Evolutionary conservation across 148 eudicot genomes (phyloP), one percentile per base, ranked within the genome.

Genomic region (Linanthus parryae): DNA sequence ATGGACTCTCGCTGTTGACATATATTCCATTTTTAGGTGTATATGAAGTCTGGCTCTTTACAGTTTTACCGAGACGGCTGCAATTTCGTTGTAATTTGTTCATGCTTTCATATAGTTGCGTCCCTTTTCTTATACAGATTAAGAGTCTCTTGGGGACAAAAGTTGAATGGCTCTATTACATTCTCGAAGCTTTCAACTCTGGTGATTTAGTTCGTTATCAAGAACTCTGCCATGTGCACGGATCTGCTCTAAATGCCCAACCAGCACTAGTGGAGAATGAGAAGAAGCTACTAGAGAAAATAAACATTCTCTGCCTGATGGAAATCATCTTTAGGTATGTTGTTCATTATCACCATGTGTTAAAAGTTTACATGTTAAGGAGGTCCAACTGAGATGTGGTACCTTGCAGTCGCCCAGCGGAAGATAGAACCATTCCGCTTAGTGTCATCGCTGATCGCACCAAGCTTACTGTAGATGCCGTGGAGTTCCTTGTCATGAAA

Each of bases 301-400:
- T 91, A n/a, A 91, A 87, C 54, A 87, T 91, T 69, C 88, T 91
- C 42, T 83, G 95, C 71, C 77, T 91, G 75, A 91, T 91, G 98
- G 98, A 91, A 81, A 91, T 84, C 18, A 91, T 91, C 54, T 91
- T 91, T 61, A 83, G 84, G 98, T 91, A 40, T 41, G 65, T 42
- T n/a, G 21, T n/a, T n/a, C n/a, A n/a, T n/a, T n/a, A n/a, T n/a
- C n/a, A n/a, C n/a, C n/a, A n/a, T n/a, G n/a, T n/a, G n/a, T n/a
- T n/a, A n/a, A n/a, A n/a, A n/a, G n/a, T n/a, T n/a, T n/a, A n/a
- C n/a, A n/a, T n/a, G n/a, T n/a, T n/a, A n/a, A n/a, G n/a, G n/a
- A n/a, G n/a, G n/a, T n/a, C n/a, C n/a, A n/a, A 47, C 26, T 29
- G 34, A 18, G n/a, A 4, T 33, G 44, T 19, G 29, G 33, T 37